Conservation (phyloP, 495 filamentous ascomycete species). For the Hypoxylon lenormandii region DNA sequence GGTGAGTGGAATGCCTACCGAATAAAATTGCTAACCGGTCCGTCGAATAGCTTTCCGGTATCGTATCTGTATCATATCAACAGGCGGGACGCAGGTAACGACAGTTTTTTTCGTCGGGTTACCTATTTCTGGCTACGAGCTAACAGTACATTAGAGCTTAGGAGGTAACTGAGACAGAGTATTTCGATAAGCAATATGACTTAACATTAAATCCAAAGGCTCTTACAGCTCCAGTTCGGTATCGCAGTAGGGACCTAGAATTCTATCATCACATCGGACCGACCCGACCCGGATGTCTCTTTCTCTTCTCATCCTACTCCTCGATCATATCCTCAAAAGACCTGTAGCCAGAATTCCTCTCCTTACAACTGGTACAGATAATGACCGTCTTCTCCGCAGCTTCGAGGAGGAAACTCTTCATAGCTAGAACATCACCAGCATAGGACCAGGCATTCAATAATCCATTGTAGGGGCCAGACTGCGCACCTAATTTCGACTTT, state of each 20-base stretch:
- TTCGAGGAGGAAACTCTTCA: constrained; percentile 41
- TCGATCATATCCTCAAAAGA: constrained; percentile 34
- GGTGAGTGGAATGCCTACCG: not conserved
- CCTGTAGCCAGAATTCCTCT: constrained; percentile 36
- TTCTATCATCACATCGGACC: not conserved
- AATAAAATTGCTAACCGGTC: not conserved
- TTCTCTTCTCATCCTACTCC: constrained; percentile 3
- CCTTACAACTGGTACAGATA: constrained; percentile 38
- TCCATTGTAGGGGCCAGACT: constrained; percentile 29
- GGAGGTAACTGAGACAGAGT: too few relatives aligned
- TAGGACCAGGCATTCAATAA: constrained; percentile 36
- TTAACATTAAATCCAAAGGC: too few relatives aligned
- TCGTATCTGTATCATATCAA: not conserved
- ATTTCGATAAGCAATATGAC: too few relatives aligned
- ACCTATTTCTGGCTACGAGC: too few relatives aligned
- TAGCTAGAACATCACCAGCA: constrained; percentile 4
- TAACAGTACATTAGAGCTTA: too few relatives aligned
- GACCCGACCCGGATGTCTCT: not conserved
- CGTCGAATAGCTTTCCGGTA: not conserved
- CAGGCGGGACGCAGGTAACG: too few relatives aligned
- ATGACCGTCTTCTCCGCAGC: constrained; percentile 40
- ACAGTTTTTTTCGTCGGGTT: too few relatives aligned
- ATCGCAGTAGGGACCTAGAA: too few relatives aligned
- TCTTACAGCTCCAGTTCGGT: too few relatives aligned
- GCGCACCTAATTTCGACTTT: constrained; percentile 29